Evolutionary conservation across 2,329 filamentous ascomycete species (phyloP).

Genomic region (Ceratocystis diversiconidia): DNA sequence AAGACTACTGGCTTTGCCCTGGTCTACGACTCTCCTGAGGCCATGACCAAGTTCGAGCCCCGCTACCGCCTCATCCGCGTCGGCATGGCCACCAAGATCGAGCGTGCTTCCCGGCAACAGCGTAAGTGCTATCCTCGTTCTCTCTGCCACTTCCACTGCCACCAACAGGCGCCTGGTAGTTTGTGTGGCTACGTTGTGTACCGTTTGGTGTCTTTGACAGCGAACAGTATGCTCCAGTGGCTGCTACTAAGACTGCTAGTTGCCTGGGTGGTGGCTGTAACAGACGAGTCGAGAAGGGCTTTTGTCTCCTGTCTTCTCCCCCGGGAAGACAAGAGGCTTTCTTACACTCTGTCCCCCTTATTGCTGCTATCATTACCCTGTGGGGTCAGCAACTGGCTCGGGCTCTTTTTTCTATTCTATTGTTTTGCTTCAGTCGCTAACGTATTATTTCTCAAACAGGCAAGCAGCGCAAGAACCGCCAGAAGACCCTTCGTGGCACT

Average conservation of each 20-base stretch:
- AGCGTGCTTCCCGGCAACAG: conserved; percentile 97
- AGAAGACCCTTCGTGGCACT: conserved; percentile 95
- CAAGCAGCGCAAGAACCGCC: conserved; percentile 99
- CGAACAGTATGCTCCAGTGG: conserved; percentile 3
- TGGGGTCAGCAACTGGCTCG: too few species aligned
- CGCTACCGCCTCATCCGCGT: conserved; percentile 93
- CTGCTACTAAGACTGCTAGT: background rate
- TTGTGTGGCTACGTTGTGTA: conserved; percentile 4
- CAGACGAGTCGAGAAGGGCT: conserved; percentile 18
- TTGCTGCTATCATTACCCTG: background rate
- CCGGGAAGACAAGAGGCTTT: conserved; percentile 18
- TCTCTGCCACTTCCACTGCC: conserved; percentile 16
- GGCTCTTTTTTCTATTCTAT: background rate
- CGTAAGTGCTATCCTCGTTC: conserved; percentile 51
- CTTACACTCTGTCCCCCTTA: conserved; percentile 10
- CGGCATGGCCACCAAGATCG: conserved; percentile 82
- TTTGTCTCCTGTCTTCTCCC: conserved; percentile 14
- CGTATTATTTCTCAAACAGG: conserved; percentile 40
- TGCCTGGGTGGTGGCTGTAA: conserved; percentile 8
- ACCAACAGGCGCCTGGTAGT: conserved; percentile 10
- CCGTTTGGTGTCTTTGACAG: background rate
- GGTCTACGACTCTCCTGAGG: conserved; percentile 95
- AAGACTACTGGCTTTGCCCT: conserved; percentile 99
- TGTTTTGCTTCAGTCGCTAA: conserved; percentile 8
- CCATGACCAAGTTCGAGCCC: conserved; percentile 99